Base-by-base conservation (phyloP, 345 rosid species). In the Microthlaspi erraticum region DNA sequence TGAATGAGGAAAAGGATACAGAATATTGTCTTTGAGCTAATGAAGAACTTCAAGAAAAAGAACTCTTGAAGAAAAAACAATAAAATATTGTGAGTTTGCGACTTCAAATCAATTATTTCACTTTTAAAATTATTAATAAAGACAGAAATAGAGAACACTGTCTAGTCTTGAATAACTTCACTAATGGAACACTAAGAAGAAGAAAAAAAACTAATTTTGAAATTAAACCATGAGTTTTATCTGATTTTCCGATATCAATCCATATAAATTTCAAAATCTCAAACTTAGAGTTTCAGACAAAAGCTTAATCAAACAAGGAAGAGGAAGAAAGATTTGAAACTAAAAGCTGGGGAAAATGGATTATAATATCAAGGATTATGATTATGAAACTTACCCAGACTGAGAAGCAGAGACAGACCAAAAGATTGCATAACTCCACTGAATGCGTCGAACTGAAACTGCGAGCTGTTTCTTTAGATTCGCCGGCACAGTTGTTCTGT, bases 361-460 rank as follows among this genome's bases (percentile, higher is more conserved):
- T 26, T 19, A 23, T 23, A 42, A 26, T 59, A 32, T 23, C 8
- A 44, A 54, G 57, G 23, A 29, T 16, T 44, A 49, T 38, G 67
- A 39, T 46, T n/a, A 57, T 10, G 60, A 60, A 62, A 32, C 64
- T 75, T 83, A 94, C 99, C 93, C 96, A 37, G 83, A 81, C 58
- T 89, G 91, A 60, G 75, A 66, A 56, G 85, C 37, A 36, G 99
- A 88, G 73, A 78, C 72, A 64, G 95, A 85, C 99, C 99, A 94
- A 83, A 91, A 94, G 62, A 94, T 89, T 70, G 88, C 96, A 76
- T 89, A 94, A 81, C 93, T 89, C 99, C 99, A 94, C 34, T 89
- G 97, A 69, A 86, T 83, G 71, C 77, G 88, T 68, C 90, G 86
- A 61, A 91, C 89, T 60, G 97, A 90, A 75, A 87, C 79, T 59